Base-by-base conservation (phyloP, 176 grass and related monocot species). In the Oryza glaberrima region DNA sequence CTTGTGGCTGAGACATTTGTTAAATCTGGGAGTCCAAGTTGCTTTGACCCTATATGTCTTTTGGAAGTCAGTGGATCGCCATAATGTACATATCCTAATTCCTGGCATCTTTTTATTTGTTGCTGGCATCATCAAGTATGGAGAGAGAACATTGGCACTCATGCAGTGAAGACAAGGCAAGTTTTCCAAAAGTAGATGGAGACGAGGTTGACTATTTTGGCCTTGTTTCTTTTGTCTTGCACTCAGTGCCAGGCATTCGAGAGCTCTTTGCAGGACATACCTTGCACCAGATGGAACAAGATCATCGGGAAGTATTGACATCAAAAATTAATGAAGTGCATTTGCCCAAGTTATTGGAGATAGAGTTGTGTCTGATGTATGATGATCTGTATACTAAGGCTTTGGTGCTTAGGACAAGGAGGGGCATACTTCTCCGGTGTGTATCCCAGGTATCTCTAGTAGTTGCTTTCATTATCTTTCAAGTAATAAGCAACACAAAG, bases 101-200 rank as follows among this genome's bases (percentile, higher is more conserved):
- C 4, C 38, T 4, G 7, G 36, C 2, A 44, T 72, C 38, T 44
- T 72, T 11, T 4, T 40, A 19, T 72, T 72, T 22, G 38, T 44
- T 44, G 17, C 40, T 22, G 69, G 69, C 4, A 72, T 22, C 14
- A 23, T 72, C 69, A 71, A 71, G 69, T 71, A 71, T 71, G 69
- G 7, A 4, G 69, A 44, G 17, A 71, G 36, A 32, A 44, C 8
- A 71, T 43, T 5, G 69, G 32, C 69, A 9, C 69, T 71, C 34
- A 69, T 15, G 66, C 2, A 13, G 4, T 5, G 12, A 28, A 16
- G 13, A 17, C 5, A 51, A 51, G 14, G 4, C 4, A 38, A 6
- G 36, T 7, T 7, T 40, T 40, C 4, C 3, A 16, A 16, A 52
- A 17, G 3, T 52, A 12, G 9, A 11, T 12, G 45, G 13, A 12